Percentiles rank a stretch among this genome's conserved stretches.
Conservation (phyloP, 495 filamentous ascomycete genomes). For the Wilcoxina mikolae region DNA sequence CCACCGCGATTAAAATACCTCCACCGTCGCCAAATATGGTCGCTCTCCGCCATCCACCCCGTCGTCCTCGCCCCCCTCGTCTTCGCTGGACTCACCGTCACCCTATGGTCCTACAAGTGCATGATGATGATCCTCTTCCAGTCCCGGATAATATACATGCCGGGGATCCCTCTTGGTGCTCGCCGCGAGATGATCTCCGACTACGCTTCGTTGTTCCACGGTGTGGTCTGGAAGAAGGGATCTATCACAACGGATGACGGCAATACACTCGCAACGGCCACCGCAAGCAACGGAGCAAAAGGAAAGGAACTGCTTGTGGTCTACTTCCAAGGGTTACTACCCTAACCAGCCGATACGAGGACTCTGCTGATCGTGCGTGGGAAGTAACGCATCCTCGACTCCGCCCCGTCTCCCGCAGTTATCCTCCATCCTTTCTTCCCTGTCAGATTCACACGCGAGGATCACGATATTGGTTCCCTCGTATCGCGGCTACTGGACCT, state of each 20-base stretch:
- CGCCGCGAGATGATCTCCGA: slow-evolving; percentile 45
- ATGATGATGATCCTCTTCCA: slow-evolving; percentile 66
- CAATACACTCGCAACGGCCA: slow-evolving; percentile 28
- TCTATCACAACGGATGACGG: slow-evolving; percentile 42
- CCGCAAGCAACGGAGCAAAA: background rate
- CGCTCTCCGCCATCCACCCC: background rate
- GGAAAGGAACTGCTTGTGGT: slow-evolving; percentile 17
- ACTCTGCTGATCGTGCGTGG: background rate
- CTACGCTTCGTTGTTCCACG: slow-evolving; percentile 42
- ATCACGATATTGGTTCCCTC: slow-evolving; percentile 24
- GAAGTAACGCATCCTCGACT: slow-evolving; percentile 47
- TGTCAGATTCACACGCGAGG: slow-evolving; percentile 16
- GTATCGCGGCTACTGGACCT: slow-evolving; percentile 52
- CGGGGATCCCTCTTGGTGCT: slow-evolving; percentile 31
- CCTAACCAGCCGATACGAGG: background rate
- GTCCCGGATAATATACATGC: slow-evolving; percentile 75
- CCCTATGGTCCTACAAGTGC: slow-evolving; percentile 62
- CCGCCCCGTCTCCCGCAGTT: slow-evolving; percentile 57
- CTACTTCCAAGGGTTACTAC: slow-evolving; percentile 25
- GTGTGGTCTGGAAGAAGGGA: slow-evolving; percentile 50
- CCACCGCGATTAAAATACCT: background rate
- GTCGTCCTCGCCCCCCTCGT: slow-evolving; percentile 26
- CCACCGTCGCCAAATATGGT: background rate
- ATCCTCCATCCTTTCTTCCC: slow-evolving; percentile 39
- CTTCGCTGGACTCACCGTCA: slow-evolving; percentile 49